Evolutionary conservation across 306 rosid species (phyloP), one percentile per base, ranked within the genome.

Genomic region (Canavalia ensiformis): DNA sequence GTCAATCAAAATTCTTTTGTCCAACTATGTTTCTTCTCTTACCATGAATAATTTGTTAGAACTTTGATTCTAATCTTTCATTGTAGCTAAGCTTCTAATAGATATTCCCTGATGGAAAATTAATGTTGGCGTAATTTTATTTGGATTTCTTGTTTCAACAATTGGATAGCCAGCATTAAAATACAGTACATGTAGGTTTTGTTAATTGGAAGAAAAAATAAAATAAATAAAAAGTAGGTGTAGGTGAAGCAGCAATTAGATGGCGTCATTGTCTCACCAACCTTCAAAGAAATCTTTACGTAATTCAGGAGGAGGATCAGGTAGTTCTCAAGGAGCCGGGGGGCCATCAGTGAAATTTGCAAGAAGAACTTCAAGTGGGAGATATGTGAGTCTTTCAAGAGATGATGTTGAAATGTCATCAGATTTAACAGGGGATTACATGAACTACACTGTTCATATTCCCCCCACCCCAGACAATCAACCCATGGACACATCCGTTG

Each of bases 391-490:
- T 74, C 66, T 94, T 2, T 92, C 98, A 2, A 90, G 91, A 87
- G 98, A 94, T 44, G 98, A 94, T 71, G 86, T 94, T n/a, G 97
- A 94, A 49, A 90, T 83, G 91, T 91, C 97, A 0, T 90, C 90
- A 7, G 98, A 94, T 1, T 7, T 86, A 2, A 88, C 97, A 0
- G 91, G 87, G 9, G 97, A 94, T 52, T 94, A 92, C 45, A 91
- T 87, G 89, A 92, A 92, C 80, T 94, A 94, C 84, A 94, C 97
- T 0, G 98, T 94, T 9, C 97, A 92, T 64, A 92, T 94, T 83
- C 97, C 98, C 1, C 91, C 98, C 0, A 94, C 98, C 0, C 97
- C 97, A 0, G 98, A 92, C 55, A 92, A 94, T 72, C 92, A 94
- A 28, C 97, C 97, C 0, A 91, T 88, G 92, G 97, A 91, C 33